Evolutionary conservation across 306 rosid genomes (phyloP).

Genomic region (Cotoneaster glaucophyllus): DNA sequence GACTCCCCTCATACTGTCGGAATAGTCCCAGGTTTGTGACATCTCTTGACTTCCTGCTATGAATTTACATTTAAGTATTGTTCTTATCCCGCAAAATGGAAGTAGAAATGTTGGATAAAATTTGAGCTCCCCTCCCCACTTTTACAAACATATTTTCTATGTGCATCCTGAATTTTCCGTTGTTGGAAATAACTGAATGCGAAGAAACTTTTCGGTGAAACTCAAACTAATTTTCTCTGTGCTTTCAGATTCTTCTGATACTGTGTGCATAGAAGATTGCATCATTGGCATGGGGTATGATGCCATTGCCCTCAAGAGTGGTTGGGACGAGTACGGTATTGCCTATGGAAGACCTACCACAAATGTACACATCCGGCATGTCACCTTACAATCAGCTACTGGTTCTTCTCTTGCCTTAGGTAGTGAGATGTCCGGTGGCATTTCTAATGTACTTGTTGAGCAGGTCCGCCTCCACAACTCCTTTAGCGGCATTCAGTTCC

Average conservation of each 20-base stretch:
- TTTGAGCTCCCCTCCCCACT: not conserved
- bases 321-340: constrained; percentile 99
- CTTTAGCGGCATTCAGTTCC: constrained; percentile 53
- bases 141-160: not conserved
- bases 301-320: constrained; percentile 85
- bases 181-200: not conserved
- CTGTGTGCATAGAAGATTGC: constrained; percentile 90
- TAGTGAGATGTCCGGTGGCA: constrained; percentile 97
- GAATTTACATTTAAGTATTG: not conserved
- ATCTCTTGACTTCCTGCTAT: not conserved
- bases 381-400: constrained; percentile 56
- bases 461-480: constrained; percentile 66
- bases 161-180: not conserved
- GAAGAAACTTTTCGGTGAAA: not conserved
- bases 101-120: not conserved
- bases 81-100: not conserved
- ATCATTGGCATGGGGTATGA: constrained; percentile 62
- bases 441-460: constrained; percentile 64
- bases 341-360: constrained; percentile 78
- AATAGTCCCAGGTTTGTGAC: constrained; percentile 80
- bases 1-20: constrained; percentile 83
- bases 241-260: constrained; percentile 82
- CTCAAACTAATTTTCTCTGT: not conserved
- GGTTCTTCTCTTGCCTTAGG: constrained; percentile 86
- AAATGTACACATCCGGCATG: constrained; percentile 69